These are phyloP conservation scores for Clathrus columnatus DNA, from an alignment of 768 basidiomycete genomes.

Conservation along the genomic window DNA sequence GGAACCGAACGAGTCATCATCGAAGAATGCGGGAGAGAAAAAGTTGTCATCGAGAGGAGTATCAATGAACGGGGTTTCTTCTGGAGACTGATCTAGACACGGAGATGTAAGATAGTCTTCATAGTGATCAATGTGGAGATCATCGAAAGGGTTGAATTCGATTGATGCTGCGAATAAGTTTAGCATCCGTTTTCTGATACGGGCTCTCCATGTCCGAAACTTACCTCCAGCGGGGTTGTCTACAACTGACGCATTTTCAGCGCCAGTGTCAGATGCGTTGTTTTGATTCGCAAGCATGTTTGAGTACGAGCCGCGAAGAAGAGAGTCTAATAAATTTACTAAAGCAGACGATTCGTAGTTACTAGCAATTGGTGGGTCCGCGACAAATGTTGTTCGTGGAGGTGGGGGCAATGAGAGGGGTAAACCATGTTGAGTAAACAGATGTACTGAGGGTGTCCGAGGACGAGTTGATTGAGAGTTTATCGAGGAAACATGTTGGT, in stretches of 20 bases:
- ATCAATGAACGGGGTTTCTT: conserved; percentile 7
- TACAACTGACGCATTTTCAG: not conserved
- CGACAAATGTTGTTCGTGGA: conserved; percentile 7
- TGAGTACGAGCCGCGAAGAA: conserved; percentile 4
- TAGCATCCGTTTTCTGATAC: not conserved
- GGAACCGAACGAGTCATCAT: conserved; percentile 5
- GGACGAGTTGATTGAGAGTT: not conserved
- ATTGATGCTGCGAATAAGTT: not conserved
- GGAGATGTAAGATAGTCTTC: conserved; percentile 6
- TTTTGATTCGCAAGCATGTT: not conserved
- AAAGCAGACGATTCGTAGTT: not conserved
- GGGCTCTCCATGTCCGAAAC: not conserved
- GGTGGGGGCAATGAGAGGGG: conserved; percentile 1
- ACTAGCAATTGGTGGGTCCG: not conserved
- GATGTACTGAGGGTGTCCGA: conserved; percentile 6
- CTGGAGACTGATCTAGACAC: conserved; percentile 1
- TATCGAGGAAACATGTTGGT: conserved; percentile 6
- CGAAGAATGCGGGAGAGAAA: conserved; percentile 2
- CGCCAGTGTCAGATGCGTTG: not conserved
- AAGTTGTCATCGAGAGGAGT: conserved; percentile 1
- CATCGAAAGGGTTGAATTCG: not conserved
- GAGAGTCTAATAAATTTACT: conserved; percentile 2
- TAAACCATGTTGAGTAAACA: conserved; percentile 8
- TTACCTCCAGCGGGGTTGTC: not conserved
- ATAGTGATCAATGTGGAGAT: not conserved